A percentile compares a stretch with the other conserved stretches of the same genome.
phyloP scores from a whole-genome alignment of 1,284 basidiomycete genomes.

The Melampsora americana region DNA sequence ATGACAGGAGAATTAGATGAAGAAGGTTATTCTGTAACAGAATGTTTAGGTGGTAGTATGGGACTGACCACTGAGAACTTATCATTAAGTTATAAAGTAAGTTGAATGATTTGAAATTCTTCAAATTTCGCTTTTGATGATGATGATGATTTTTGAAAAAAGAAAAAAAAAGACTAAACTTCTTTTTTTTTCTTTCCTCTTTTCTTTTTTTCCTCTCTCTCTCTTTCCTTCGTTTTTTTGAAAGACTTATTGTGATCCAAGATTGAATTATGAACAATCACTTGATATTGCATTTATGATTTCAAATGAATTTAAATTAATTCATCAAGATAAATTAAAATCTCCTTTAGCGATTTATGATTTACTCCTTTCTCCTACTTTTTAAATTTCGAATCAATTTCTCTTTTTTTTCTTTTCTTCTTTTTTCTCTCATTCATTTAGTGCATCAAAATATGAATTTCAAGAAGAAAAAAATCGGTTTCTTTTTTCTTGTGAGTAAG shows the following conservation, averaged over 20 bases:
- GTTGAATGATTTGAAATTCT: constrained; percentile 44
- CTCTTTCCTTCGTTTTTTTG: background rate
- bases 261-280: constrained; percentile 61
- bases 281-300: constrained; percentile 59
- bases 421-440: too few species aligned
- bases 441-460: too few species aligned
- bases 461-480: too few species aligned
- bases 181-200: background rate
- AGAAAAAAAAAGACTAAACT: background rate
- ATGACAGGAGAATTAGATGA: constrained; percentile 92
- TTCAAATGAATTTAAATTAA: constrained; percentile 53
- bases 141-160: background rate
- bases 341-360: background rate
- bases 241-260: constrained; percentile 53
- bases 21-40: constrained; percentile 81
- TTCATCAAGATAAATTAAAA: background rate
- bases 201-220: too few species aligned
- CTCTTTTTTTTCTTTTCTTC: background rate
- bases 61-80: constrained; percentile 60
- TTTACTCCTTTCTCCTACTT: constrained; percentile 2
- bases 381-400: background rate
- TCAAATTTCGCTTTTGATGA: background rate
- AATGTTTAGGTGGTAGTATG: constrained; percentile 63
- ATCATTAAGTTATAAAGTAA: constrained; percentile 58
- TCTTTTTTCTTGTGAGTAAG: too few species aligned